Base-by-base conservation (phyloP, 1,284 basidiomycete genomes). In the Cerrena zonata region DNA sequence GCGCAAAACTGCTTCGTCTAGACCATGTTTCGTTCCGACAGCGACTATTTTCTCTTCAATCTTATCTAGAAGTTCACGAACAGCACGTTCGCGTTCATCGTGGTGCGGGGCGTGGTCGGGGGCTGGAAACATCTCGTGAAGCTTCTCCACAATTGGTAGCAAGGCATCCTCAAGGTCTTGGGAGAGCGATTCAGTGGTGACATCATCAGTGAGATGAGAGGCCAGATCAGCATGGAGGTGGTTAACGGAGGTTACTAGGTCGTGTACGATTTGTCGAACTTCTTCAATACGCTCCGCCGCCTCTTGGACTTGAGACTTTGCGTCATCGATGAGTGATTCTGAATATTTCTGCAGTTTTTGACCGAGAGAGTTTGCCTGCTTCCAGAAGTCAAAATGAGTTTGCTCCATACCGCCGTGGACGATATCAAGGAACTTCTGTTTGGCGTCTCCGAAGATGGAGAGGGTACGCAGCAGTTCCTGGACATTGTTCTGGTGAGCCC, bases 81-180 rank as follows among this genome's bases (percentile, higher is more conserved):
- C 46, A 44, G 53, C 52, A 22, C 45, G 41, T 18, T 38, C 30
- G 4, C 63, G 50, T 37, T 59, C 38, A 3, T 50, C 57, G 25
- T 65, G 64, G 21, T 52, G 23, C 4, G 55, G 55, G 3, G 62
- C 63, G 3, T 54, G 23, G 12, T 60, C 56, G 2, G 62, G 58
- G 2, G 59, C 48, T 2, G 63, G 61, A 40, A 65, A 65, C 42
- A 46, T 48, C 24, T 48, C 37, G 44, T 56, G 39, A 7, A 65
- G 39, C 3, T 55, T 42, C 13, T 57, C 48, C 19, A 56, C 30
- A 25, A 60, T 47, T 4, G n/a, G 13, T 5, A 18, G 36, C 50
- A 25, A 30, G 55, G 42, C 21, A 24, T 18, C 22, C n/a, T 45
- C 46, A 44, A 52, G 26, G 30, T 34, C 30, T 27, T 52, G 45